Evolutionary conservation across 2,329 filamentous ascomycete species (phyloP), one percentile per base, ranked within the genome.

Genomic region (Aspergillus thermomutatus): DNA sequence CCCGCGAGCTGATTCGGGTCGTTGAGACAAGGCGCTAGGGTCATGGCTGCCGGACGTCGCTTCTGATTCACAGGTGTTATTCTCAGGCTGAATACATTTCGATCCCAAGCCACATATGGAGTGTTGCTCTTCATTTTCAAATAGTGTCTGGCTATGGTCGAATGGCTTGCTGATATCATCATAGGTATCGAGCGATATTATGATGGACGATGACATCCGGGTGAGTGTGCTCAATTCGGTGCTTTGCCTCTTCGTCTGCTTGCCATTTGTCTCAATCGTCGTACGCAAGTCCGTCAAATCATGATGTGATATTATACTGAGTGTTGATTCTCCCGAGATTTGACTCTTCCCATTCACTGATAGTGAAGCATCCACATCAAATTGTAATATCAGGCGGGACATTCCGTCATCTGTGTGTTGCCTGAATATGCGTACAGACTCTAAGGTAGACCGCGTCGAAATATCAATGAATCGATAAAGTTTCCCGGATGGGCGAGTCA

Each of bases 171-270:
- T 50, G 40, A 63, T 26, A 43, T 63, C 57, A 0, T 60, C 57
- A 1, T 45, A 45, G 14, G 45, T 54, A 50, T 64, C 63, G 40
- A 66, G 34, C 2, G 55, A 27, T 40, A 66, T 50, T 19, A 64
- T 6, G 1, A 60, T 43, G 2, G 57, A 61, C 10, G 64, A 66
- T 37, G 56, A 50, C 19, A 52, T 60, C 47, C 57, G 55, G 31
- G 21, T 21, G 4, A 14, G 14, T 43, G 23, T 31, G 10, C 40
- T 48, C 11, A 28, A 25, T 40, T 54, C 28, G 41, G n/a, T 27
- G 46, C 28, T 3, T 5, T 25, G 21, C n/a, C 21, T 25, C 40
- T 43, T 26, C 19, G 25, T 14, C 43, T 26, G 19, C 43, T 26
- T 53, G 26, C 45, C 37, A 17, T 31, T 28, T 10, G n/a, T 28